Base-by-base conservation (phyloP, 768 basidiomycete genomes). In the Suillus bovinus region DNA sequence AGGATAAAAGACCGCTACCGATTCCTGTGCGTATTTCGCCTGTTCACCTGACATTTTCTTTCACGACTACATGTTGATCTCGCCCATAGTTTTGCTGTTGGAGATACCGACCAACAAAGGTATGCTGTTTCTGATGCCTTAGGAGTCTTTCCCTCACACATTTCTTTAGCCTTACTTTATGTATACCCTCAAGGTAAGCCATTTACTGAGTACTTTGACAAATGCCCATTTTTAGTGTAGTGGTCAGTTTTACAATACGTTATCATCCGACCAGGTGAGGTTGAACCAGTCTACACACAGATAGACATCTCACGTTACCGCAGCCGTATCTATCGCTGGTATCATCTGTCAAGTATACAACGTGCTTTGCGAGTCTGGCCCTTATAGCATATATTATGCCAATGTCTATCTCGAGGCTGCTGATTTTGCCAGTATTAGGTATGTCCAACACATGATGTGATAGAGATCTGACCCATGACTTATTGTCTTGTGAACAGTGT, bases 191-290 rank as follows among this genome's bases (percentile, higher is more conserved):
- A 93, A 93, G 80, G 93, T 89, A 66, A 7, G 75, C 31, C 14
- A 22, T 4, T 6, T 58, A n/a, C 54, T 20, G 17, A 20, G 8
- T 14, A 9, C 59, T 14, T 42, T 31, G n/a, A 22, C 31, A 11
- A 22, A 20, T 62, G 44, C n/a, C 58, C 34, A 62, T 39, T 24
- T 27, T 27, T 62, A 17, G 47, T 60, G 22, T 56, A 93, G 85
- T 96, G 93, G 92, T 80, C 84, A 44, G 94, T 96, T 8, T 76
- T 97, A 63, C 95, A 97, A 83, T 96, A 94, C 71, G 86, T 91
- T 27, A 84, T 94, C 61, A 77, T 94, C 47, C 81, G 90, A 59
- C 86, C 86, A 62, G 70, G 83, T 82, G 54, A 66, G 49, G 24
- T 34, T 3, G 24, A 44, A 33, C 17, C 24, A 38, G 39, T 38